Conservation (phyloP, 2,329 filamentous ascomycete species). For the Scleromitrula shiraiana region DNA sequence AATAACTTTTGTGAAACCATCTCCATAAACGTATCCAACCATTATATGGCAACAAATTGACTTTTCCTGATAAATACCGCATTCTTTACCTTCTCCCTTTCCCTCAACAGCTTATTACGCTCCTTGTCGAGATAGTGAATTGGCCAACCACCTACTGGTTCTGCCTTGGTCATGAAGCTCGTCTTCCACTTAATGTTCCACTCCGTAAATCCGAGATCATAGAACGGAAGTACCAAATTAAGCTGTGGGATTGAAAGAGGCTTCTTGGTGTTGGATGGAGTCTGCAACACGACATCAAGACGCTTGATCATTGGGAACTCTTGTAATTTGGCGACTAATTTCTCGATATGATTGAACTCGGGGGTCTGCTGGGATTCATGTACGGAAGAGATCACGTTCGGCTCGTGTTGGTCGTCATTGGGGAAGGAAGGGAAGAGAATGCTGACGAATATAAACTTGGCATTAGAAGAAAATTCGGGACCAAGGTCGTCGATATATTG, state of each 20-base stretch:
- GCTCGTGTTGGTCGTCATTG: neutral
- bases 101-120: conserved; percentile 1
- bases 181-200: conserved; percentile 20
- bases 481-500: conserved; percentile 13
- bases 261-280: conserved; percentile 2
- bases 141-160: conserved; percentile 6
- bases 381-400: neutral
- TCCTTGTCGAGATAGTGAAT: conserved; percentile 8
- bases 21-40: no score
- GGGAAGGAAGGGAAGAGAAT: conserved; percentile 11
- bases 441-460: conserved; percentile 13
- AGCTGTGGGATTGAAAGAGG: conserved; percentile 13
- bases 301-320: neutral
- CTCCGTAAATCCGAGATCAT: conserved; percentile 18
- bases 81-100: conserved; percentile 3
- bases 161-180: conserved; percentile 11
- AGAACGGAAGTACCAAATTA: conserved; percentile 21
- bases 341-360: conserved; percentile 4
- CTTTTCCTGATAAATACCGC: conserved; percentile 1
- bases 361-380: neutral
- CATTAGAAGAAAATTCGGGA: conserved; percentile 9
- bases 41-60: neutral
- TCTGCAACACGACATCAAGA: conserved; percentile 1
- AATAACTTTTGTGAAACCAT: no score
- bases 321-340: conserved; percentile 2